phyloP scores from a whole-genome alignment of 805 yeast genomes.

The Kuraishia hungarica region DNA sequence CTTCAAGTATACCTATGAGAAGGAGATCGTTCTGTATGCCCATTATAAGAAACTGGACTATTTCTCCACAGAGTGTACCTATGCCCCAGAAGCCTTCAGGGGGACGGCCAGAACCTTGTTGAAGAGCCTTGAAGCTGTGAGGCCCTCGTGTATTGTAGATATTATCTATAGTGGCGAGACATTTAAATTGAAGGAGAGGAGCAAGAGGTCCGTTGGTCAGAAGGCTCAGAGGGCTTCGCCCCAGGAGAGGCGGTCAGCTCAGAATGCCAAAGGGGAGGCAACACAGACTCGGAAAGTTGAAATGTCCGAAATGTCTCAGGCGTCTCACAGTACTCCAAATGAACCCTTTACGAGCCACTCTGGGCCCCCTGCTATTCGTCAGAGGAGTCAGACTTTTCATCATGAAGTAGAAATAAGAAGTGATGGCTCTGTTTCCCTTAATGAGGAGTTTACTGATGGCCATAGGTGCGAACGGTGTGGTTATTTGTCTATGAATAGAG shows the following conservation, averaged over 20 bases:
- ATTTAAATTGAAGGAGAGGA: conserved; percentile 50
- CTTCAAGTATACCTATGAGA: conserved; percentile 90
- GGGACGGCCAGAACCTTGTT: conserved; percentile 93
- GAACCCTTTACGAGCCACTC: too few relatives aligned
- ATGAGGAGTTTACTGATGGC: conserved; percentile 34
- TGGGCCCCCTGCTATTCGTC: too few relatives aligned
- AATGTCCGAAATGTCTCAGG: too few relatives aligned
- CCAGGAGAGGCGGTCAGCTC: conserved; percentile 13
- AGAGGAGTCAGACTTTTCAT: too few relatives aligned
- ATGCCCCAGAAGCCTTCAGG: conserved; percentile 97
- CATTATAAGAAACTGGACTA: conserved; percentile 93
- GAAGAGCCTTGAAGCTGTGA: conserved; percentile 80
- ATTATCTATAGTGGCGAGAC: conserved; percentile 92
- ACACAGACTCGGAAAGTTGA: too few relatives aligned
- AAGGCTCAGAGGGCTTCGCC: too few relatives aligned
- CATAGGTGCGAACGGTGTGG: conserved; percentile 86
- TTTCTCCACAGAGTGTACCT: conserved; percentile 94
- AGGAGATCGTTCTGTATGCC: conserved; percentile 95
- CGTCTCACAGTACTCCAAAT: too few relatives aligned
- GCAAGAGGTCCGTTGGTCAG: conserved; percentile 9
- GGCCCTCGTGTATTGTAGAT: conserved; percentile 92
- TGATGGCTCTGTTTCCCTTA: conserved; percentile 54
- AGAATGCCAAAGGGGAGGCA: too few relatives aligned
- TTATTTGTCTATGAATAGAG: conserved; percentile 75
- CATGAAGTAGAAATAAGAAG: conserved; percentile 43